Percentiles rank a stretch among this genome's conserved stretches.
Evolutionary conservation across 2,329 filamentous ascomycete species (phyloP).

Genomic region (Bertia moriformis): DNA sequence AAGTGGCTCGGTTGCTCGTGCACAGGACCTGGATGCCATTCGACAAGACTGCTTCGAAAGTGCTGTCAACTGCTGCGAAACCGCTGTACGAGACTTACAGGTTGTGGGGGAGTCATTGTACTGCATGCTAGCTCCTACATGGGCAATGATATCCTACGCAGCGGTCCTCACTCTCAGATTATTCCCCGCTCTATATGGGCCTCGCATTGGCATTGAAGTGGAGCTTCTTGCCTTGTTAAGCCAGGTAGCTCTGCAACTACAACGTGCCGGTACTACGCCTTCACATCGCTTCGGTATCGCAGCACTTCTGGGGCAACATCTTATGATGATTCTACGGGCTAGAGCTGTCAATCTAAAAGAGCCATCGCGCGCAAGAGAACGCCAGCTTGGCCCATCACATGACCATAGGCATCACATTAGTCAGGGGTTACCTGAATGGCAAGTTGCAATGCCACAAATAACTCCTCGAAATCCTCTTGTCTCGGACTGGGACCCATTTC

Average conservation of each 20-base stretch:
- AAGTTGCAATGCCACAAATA: background rate
- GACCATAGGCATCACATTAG: background rate
- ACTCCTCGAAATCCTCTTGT: background rate
- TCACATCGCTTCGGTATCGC: slow-evolving; percentile 13
- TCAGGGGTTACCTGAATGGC: background rate
- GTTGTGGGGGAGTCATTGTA: slow-evolving; percentile 12
- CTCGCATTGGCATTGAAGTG: slow-evolving; percentile 6
- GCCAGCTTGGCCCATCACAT: too few species aligned
- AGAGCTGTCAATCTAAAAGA: background rate
- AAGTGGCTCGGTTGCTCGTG: slow-evolving; percentile 3
- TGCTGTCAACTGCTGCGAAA: slow-evolving; percentile 12
- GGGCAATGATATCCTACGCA: slow-evolving; percentile 15
- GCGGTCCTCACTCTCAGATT: slow-evolving; percentile 11
- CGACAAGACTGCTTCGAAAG: slow-evolving; percentile 13
- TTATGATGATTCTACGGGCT: slow-evolving; percentile 10
- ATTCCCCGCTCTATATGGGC: slow-evolving; percentile 9
- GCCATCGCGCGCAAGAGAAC: too few species aligned
- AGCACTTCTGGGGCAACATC: slow-evolving; percentile 12
- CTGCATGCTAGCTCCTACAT: slow-evolving; percentile 14
- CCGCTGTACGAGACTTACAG: slow-evolving; percentile 10
- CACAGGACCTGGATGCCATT: slow-evolving; percentile 6
- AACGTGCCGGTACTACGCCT: slow-evolving; percentile 12
- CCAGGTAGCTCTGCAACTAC: slow-evolving; percentile 11
- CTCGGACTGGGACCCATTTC: background rate
- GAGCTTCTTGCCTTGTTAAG: slow-evolving; percentile 11